Evolutionary conservation across 352 stramenopile genomes (phyloP).

Genomic region (Globisporangium rhizosaccharum): DNA sequence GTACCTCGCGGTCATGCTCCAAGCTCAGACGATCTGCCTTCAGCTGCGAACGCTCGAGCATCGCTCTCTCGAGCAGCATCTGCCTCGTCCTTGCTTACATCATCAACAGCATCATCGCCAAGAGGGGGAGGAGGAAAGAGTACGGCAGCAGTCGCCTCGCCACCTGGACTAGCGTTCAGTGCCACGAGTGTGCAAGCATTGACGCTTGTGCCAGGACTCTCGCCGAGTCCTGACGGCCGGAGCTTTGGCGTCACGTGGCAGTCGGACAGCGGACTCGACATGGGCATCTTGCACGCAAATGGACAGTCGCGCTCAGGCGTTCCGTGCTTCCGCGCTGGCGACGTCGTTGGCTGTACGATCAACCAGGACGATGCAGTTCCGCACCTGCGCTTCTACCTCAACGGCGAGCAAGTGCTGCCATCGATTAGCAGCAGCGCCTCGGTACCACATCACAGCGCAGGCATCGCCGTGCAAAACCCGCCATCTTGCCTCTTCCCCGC

Average conservation of each 20-base stretch:
- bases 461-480: slow-evolving; percentile 48
- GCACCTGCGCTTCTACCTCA: slow-evolving; percentile 70
- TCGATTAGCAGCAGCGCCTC: slow-evolving; percentile 7
- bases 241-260: slow-evolving; percentile 76
- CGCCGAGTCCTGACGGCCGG: slow-evolving; percentile 37
- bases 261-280: slow-evolving; percentile 62
- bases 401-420: slow-evolving; percentile 63
- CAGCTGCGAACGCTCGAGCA: neutral
- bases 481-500: slow-evolving; percentile 58
- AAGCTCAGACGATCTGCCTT: neutral
- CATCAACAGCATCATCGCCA: neutral
- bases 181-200: neutral
- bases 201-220: slow-evolving; percentile 53
- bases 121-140: neutral
- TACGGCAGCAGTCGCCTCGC: neutral
- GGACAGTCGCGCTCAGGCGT: slow-evolving; percentile 59
- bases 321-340: slow-evolving; percentile 55
- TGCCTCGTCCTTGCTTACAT: neutral
- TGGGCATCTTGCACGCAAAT: slow-evolving; percentile 71
- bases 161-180: neutral
- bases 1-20: slow-evolving; percentile 26
- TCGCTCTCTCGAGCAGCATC: neutral
- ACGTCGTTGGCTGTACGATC: slow-evolving; percentile 73
- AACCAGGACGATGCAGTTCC: slow-evolving; percentile 65
- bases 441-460: slow-evolving; percentile 7